A percentile compares a stretch with the other conserved stretches of the same genome.
Conservation (phyloP, 225 moss, liverwort and hornwort species). For the Bryoerythrophyllum caledonicum region DNA sequence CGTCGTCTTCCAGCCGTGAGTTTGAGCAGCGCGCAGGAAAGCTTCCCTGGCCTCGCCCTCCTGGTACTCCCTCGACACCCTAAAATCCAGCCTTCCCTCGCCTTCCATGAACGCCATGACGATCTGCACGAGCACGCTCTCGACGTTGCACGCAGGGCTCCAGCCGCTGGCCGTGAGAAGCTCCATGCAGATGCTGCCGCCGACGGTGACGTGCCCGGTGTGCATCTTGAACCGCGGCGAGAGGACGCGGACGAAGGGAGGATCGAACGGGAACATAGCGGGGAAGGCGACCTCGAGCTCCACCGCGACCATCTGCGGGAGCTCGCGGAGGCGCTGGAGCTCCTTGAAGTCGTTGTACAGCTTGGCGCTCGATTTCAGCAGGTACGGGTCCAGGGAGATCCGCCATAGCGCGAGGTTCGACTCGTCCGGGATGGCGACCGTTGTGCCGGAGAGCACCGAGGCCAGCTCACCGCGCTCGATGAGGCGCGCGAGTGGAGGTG, state of each 20-base stretch:
- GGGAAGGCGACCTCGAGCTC: slow-evolving; percentile 63
- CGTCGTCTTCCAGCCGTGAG: slow-evolving; percentile 53
- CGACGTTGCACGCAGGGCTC: slow-evolving; percentile 76
- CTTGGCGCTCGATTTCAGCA: slow-evolving; percentile 44
- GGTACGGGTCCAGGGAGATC: slow-evolving; percentile 43
- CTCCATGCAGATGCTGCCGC: slow-evolving; percentile 92
- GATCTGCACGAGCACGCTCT: slow-evolving; percentile 75
- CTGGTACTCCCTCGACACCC: slow-evolving; percentile 42
- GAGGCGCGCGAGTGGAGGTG: slow-evolving; percentile 16
- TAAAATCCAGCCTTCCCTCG: slow-evolving; percentile 55
- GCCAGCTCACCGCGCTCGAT: slow-evolving; percentile 23
- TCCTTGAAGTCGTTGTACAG: slow-evolving; percentile 56
- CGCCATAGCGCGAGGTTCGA: slow-evolving; percentile 58
- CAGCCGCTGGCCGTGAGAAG: slow-evolving; percentile 74
- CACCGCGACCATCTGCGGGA: slow-evolving; percentile 26
- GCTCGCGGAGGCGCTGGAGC: slow-evolving; percentile 25
- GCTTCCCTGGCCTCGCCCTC: slow-evolving; percentile 56
- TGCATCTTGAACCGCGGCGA: slow-evolving; percentile 59
- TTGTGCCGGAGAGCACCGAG: slow-evolving; percentile 49
- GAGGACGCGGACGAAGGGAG: slow-evolving; percentile 71
- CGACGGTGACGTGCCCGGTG: slow-evolving; percentile 71
- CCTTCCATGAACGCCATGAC: slow-evolving; percentile 78
- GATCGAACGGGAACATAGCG: slow-evolving; percentile 51
- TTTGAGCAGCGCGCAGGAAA: slow-evolving; percentile 57
- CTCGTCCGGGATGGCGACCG: slow-evolving; percentile 58